These are phyloP conservation scores for Myxozyma monticola DNA, from an alignment of 805 yeast species.

Conservation along the genomic window DNA sequence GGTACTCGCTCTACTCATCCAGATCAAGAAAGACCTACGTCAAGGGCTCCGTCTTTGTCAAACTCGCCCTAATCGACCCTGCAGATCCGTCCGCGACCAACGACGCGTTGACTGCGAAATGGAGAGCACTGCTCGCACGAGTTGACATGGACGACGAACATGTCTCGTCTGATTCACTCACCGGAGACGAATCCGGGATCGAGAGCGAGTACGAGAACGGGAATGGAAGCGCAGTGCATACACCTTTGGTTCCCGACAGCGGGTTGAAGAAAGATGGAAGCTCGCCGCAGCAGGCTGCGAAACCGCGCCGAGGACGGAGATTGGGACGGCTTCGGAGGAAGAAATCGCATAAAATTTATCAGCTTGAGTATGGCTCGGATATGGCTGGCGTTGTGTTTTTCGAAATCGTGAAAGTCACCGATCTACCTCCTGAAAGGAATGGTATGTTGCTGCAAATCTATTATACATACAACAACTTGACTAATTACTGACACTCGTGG, in stretches of 20 bases:
- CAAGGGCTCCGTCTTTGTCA: slow-evolving; percentile 15
- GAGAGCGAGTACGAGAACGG: too few species aligned
- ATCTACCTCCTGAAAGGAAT: slow-evolving; percentile 74
- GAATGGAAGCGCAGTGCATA: too few species aligned
- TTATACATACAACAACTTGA: neutral
- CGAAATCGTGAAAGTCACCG: slow-evolving; percentile 71
- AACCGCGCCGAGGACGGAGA: neutral
- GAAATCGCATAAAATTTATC: slow-evolving; percentile 8
- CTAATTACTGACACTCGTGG: too few species aligned
- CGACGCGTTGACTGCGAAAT: slow-evolving; percentile 6
- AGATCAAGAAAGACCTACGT: slow-evolving; percentile 9
- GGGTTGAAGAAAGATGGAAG: too few species aligned
- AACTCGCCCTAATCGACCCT: slow-evolving; percentile 18
- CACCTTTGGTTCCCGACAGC: too few species aligned
- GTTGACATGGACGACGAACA: too few species aligned
- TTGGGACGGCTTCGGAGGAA: slow-evolving; percentile 4
- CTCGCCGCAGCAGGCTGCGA: too few species aligned
- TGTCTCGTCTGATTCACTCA: too few species aligned
- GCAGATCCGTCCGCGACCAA: slow-evolving; percentile 13
- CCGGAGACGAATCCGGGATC: too few species aligned
- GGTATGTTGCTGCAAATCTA: slow-evolving; percentile 25
- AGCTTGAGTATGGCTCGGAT: slow-evolving; percentile 28
- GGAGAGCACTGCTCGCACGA: too few species aligned
- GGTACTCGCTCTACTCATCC: slow-evolving; percentile 21
- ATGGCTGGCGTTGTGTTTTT: slow-evolving; percentile 69